These are phyloP conservation scores for Exophiala dermatitidis DNA, from an alignment of 2,329 filamentous ascomycete species.

Conservation along the genomic window DNA sequence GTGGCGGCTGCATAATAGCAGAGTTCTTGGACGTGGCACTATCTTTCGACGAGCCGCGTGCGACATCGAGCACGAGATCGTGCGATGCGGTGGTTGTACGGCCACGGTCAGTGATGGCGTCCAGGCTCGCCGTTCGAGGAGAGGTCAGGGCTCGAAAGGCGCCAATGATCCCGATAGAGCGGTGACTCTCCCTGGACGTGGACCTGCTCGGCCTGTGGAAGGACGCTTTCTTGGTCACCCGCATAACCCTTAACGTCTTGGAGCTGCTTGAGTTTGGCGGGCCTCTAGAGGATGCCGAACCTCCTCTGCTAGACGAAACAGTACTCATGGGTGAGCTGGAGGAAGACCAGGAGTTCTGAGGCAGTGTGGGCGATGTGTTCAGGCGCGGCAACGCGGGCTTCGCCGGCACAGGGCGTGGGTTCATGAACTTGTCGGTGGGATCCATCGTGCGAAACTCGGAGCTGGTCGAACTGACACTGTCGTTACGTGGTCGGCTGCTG, in stretches of 20 bases:
- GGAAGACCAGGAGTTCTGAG: constrained; percentile 17
- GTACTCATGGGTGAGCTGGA: constrained; percentile 25
- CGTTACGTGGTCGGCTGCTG: constrained; percentile 51
- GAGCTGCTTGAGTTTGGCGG: constrained; percentile 17
- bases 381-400: constrained; percentile 40
- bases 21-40: constrained; percentile 10
- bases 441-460: constrained; percentile 67
- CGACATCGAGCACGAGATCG: not conserved
- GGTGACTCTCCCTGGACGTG: constrained; percentile 30
- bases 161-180: constrained; percentile 33
- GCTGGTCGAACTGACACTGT: constrained; percentile 55
- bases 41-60: constrained; percentile 5
- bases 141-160: constrained; percentile 34
- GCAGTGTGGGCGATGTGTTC: constrained; percentile 37
- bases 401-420: constrained; percentile 54
- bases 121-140: constrained; percentile 18
- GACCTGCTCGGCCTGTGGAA: constrained; percentile 30
- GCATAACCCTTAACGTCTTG: constrained; percentile 22
- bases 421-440: constrained; percentile 66
- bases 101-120: constrained; percentile 5
- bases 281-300: constrained; percentile 24
- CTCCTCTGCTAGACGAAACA: constrained; percentile 10
- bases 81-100: not conserved
- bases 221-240: constrained; percentile 27
- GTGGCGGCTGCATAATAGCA: not conserved